Conservation (phyloP, 306 rosid species). For the Rosa persica region DNA sequence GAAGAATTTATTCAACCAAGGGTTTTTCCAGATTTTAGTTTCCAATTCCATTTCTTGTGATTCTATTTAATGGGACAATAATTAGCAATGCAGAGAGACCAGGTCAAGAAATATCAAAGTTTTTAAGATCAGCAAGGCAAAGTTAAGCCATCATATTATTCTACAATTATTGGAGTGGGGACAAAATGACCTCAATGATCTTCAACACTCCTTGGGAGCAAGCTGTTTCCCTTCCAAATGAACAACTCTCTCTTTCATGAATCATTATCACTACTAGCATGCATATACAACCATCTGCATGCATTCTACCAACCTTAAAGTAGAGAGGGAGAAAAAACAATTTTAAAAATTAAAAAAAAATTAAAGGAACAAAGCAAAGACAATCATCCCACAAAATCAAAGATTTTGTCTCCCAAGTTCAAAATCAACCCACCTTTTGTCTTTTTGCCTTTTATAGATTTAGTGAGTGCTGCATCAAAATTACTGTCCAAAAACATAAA, state of each 20-base stretch:
- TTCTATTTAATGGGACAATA: conserved; percentile 34
- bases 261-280: conserved; percentile 52
- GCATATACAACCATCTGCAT: conserved; percentile 36
- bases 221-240: conserved; percentile 68
- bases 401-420: conserved; percentile 73
- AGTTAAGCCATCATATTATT: conserved; percentile 53
- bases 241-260: conserved; percentile 35
- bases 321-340: conserved; percentile 6
- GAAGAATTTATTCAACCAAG: conserved; percentile 8
- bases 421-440: conserved; percentile 51
- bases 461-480: conserved; percentile 52
- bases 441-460: conserved; percentile 41
- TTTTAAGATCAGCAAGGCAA: conserved; percentile 22
- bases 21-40: conserved; percentile 29
- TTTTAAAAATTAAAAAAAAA: not conserved
- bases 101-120: conserved; percentile 43
- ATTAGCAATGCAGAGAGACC: conserved; percentile 24
- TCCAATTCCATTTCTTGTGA: conserved; percentile 33
- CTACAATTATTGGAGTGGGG: conserved; percentile 77
- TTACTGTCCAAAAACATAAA: conserved; percentile 28
- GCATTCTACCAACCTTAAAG: conserved; percentile 46
- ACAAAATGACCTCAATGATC: conserved; percentile 37
- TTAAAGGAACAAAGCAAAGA: conserved; percentile 38
- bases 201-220: conserved; percentile 44
- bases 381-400: conserved; percentile 68